phyloP scores from a whole-genome alignment of 2,329 filamentous ascomycete genomes.

The Penicillium corylophilum region DNA sequence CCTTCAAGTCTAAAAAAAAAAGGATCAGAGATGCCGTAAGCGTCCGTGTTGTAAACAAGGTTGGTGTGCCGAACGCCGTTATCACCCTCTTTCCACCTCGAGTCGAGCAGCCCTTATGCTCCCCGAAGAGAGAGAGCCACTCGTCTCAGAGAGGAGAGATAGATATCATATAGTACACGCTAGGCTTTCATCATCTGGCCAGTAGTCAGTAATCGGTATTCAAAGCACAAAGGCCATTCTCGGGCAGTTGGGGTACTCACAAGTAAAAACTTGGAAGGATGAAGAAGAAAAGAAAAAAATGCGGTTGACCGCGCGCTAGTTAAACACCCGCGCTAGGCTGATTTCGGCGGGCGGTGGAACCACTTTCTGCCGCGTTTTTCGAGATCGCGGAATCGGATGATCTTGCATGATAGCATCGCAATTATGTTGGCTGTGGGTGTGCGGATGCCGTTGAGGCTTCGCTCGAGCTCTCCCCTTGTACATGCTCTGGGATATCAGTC shows the following conservation, averaged over 20 bases:
- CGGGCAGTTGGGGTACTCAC: constrained; percentile 57
- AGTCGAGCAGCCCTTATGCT: constrained; percentile 83
- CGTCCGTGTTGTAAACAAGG: constrained; percentile 97
- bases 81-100: constrained; percentile 75
- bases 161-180: constrained; percentile 84
- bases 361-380: constrained; percentile 10
- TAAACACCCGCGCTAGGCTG: constrained; percentile 25
- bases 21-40: constrained; percentile 92
- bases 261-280: constrained; percentile 99
- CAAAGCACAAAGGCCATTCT: neutral
- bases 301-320: constrained; percentile 23
- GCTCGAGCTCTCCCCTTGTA: constrained; percentile 40
- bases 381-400: neutral
- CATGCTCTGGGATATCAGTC: constrained; percentile 27
- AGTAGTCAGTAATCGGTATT: constrained; percentile 16
- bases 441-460: constrained; percentile 28
- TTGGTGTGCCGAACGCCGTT: constrained; percentile 98
- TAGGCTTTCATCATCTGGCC: constrained; percentile 98
- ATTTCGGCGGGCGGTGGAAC: constrained; percentile 19
- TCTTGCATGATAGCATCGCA: constrained; percentile 1
- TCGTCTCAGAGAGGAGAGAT: constrained; percentile 63
- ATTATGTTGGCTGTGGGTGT: constrained; percentile 26
- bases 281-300: constrained; percentile 59
- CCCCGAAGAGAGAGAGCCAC: constrained; percentile 73
- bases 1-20: constrained; percentile 53